Conservation (phyloP, 73 alveolate genomes). For the Paramecium bursaria region DNA sequence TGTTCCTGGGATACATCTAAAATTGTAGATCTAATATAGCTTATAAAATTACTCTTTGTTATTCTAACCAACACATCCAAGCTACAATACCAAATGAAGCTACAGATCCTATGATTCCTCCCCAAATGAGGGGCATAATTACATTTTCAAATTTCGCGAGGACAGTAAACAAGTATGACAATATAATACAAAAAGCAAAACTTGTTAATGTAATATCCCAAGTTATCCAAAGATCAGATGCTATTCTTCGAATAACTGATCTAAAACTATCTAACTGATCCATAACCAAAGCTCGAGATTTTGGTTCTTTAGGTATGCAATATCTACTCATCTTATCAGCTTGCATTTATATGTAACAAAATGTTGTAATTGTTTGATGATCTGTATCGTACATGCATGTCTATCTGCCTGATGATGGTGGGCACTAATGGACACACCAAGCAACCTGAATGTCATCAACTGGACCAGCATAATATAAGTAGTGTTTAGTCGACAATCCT, state of each 20-base stretch:
- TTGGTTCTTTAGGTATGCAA: constrained; percentile 70
- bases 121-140: constrained; percentile 14
- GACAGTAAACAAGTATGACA: constrained; percentile 40
- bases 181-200: constrained; percentile 20
- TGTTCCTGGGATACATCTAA: constrained; percentile 37
- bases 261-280: constrained; percentile 32
- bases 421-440: constrained; percentile 66
- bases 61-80: background rate
- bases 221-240: constrained; percentile 60
- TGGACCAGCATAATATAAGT: constrained; percentile 65
- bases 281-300: constrained; percentile 48
- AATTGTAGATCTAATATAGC: background rate
- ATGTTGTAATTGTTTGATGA: constrained; percentile 54
- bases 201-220: constrained; percentile 45
- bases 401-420: constrained; percentile 60
- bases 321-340: constrained; percentile 63
- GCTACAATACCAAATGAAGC: background rate
- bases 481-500: constrained; percentile 40
- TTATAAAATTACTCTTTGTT: background rate
- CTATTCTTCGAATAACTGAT: constrained; percentile 57
- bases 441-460: constrained; percentile 54
- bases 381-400: constrained; percentile 51
- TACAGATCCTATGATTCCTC: background rate
- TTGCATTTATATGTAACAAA: constrained; percentile 54
- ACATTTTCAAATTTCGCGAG: constrained; percentile 47